Evolutionary conservation across 2,329 filamentous ascomycete species (phyloP).

Genomic region (Onygenales sp.): DNA sequence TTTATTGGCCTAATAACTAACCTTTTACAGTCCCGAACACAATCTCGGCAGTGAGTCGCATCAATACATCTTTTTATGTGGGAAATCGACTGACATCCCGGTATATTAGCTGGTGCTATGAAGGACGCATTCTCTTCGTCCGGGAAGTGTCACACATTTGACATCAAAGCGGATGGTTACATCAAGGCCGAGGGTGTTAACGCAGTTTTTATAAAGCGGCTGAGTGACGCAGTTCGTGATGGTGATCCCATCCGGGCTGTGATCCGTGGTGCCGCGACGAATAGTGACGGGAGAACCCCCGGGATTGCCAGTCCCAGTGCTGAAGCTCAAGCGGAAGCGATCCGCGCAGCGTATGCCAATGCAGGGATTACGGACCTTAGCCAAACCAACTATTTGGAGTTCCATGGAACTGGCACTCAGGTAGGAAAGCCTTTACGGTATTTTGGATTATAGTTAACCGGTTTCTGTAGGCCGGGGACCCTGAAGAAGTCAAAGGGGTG

Average conservation of each 20-base stretch:
- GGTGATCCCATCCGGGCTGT: slow-evolving; percentile 22
- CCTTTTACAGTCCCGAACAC: not conserved
- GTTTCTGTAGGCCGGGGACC: slow-evolving; percentile 2
- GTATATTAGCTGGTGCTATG: slow-evolving; percentile 10
- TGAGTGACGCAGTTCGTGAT: slow-evolving; percentile 20
- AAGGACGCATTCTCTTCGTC: slow-evolving; percentile 15
- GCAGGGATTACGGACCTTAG: slow-evolving; percentile 3
- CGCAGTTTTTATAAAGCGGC: slow-evolving; percentile 19
- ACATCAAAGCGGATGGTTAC: slow-evolving; percentile 33
- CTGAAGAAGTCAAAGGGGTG: slow-evolving; percentile 1
- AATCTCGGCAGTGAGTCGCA: not conserved
- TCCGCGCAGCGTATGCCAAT: slow-evolving; percentile 7
- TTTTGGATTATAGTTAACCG: not conserved
- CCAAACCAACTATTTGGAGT: slow-evolving; percentile 6
- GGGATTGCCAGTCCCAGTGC: slow-evolving; percentile 16
- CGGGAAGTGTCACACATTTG: slow-evolving; percentile 22
- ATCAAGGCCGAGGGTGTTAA: slow-evolving; percentile 28
- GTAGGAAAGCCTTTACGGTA: slow-evolving; percentile 4
- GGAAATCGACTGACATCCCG: slow-evolving; percentile 9
- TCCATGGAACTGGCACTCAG: slow-evolving; percentile 7
- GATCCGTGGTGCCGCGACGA: slow-evolving; percentile 17
- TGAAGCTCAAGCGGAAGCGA: slow-evolving; percentile 14
- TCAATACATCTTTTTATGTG: slow-evolving; percentile 9
- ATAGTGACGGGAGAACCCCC: slow-evolving; percentile 16
- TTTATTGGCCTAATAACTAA: not conserved